These are phyloP conservation scores for Lignosus rhinocerotis DNA, from an alignment of 1,284 basidiomycete species.

Conservation along the genomic window DNA sequence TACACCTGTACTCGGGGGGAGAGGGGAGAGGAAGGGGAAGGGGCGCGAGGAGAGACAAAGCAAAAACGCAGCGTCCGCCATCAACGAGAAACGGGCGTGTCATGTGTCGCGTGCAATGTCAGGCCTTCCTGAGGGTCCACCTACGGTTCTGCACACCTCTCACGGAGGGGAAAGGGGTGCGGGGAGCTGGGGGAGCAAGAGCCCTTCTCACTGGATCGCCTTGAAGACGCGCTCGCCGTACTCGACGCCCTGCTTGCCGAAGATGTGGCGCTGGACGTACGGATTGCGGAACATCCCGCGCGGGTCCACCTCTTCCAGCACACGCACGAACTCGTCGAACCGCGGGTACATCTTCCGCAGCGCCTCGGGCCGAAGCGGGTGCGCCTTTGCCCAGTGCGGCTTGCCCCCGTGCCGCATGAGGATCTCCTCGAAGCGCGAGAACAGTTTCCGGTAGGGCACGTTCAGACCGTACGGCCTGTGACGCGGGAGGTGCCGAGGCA, in stretches of 20 bases:
- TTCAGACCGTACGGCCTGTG: conserved; percentile 85
- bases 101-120: background rate
- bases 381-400: conserved; percentile 98
- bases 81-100: background rate
- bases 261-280: conserved; percentile 76
- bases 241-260: conserved; percentile 48
- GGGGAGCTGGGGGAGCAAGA: no score
- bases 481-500: background rate
- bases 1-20: no score
- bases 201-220: conserved; percentile 23
- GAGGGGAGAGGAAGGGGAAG: background rate
- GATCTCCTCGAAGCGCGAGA: conserved; percentile 80
- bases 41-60: no score
- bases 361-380: conserved; percentile 68
- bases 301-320: conserved; percentile 80
- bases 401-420: conserved; percentile 75
- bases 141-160: no score
- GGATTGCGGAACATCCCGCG: conserved; percentile 79
- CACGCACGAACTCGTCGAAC: conserved; percentile 78
- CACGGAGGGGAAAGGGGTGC: background rate
- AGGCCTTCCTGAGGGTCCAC: no score
- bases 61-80: background rate
- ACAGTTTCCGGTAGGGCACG: conserved; percentile 85
- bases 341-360: conserved; percentile 78
- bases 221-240: conserved; percentile 61